These are phyloP conservation scores for Monosiga brevicollis DNA, from an alignment of 78 protist species.

Conservation along the genomic window DNA sequence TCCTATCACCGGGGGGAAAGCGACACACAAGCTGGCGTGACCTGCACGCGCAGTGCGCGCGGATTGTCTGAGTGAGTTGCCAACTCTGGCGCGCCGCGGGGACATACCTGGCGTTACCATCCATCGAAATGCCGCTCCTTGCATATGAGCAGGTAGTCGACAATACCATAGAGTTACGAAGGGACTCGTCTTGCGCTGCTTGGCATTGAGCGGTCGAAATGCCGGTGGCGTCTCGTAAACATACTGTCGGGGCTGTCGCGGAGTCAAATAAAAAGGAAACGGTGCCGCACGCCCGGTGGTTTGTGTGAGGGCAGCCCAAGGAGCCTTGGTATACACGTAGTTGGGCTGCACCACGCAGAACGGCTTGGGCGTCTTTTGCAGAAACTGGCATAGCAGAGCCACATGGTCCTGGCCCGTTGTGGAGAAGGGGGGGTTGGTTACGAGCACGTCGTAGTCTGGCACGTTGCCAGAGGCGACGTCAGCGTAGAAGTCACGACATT, in stretches of 20 bases:
- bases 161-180: neutral
- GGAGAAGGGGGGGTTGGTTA: neutral
- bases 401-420: neutral
- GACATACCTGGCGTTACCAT: neutral
- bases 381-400: neutral
- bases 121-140: neutral
- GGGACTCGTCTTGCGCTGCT: neutral
- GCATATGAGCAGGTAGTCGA: neutral
- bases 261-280: neutral
- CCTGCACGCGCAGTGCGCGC: no score
- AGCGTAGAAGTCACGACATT: neutral
- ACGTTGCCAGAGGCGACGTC: neutral
- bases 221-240: neutral
- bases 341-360: neutral
- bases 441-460: neutral
- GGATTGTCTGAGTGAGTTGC: neutral
- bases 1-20: no score
- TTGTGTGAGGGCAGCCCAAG: neutral
- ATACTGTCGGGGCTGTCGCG: neutral
- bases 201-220: no score
- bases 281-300: neutral
- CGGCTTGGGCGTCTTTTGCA: neutral
- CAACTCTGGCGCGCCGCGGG: neutral
- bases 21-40: no score
- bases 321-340: neutral